Percentiles rank a stretch among this genome's conserved stretches.
Evolutionary conservation across 768 basidiomycete species (phyloP).

Genomic region (Clavaria fumosa): DNA sequence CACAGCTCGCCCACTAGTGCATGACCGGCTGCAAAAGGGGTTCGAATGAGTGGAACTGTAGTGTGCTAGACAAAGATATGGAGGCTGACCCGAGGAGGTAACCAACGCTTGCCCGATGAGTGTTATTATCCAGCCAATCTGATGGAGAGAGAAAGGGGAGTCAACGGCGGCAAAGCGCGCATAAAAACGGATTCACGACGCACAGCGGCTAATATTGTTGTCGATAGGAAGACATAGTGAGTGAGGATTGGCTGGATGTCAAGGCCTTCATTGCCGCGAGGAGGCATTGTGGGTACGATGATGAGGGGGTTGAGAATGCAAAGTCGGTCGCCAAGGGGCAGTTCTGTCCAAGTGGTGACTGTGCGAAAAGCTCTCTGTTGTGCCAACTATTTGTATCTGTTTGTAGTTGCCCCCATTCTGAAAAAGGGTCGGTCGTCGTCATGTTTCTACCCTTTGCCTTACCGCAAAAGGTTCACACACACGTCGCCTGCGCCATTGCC

Average conservation of each 20-base stretch:
- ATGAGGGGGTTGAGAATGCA: too few relatives aligned
- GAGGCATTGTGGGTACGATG: constrained; percentile 38
- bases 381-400: too few relatives aligned
- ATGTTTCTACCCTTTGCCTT: background rate
- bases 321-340: too few relatives aligned
- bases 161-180: constrained; percentile 6
- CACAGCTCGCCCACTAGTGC: constrained; percentile 46
- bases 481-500: too few relatives aligned
- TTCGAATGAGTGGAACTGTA: constrained; percentile 5
- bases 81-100: constrained; percentile 32
- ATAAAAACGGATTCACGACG: constrained; percentile 36
- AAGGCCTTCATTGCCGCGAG: constrained; percentile 46
- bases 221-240: constrained; percentile 85
- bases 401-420: too few relatives aligned
- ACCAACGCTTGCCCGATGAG: constrained; percentile 63
- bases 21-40: constrained; percentile 22
- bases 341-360: too few relatives aligned
- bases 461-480: too few relatives aligned
- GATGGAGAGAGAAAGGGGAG: constrained; percentile 21
- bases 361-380: too few relatives aligned
- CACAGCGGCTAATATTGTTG: constrained; percentile 66
- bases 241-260: constrained; percentile 83
- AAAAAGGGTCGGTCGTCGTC: too few relatives aligned
- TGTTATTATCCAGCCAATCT: constrained; percentile 63
- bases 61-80: background rate